Conservation (phyloP, 257 asterid genomes). For the Rehmannia glutinosa region DNA sequence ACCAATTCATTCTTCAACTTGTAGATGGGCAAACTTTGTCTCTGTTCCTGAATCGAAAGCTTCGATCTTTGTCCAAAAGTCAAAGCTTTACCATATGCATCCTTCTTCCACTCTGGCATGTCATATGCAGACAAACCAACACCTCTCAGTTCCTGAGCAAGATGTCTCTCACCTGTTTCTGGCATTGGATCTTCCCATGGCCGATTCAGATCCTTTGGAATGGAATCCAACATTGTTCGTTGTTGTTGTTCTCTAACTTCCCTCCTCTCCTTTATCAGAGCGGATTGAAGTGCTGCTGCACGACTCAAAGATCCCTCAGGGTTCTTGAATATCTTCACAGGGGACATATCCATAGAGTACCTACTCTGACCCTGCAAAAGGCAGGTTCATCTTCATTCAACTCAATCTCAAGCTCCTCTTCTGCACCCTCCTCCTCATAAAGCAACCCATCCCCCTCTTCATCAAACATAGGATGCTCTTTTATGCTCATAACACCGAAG, state of each 20-base stretch:
- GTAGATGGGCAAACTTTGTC: conserved; percentile 66
- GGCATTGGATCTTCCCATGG: conserved; percentile 97
- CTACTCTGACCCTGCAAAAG: conserved; percentile 70
- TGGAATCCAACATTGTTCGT: conserved; percentile 76
- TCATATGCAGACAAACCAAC: conserved; percentile 80
- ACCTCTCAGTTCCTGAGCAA: conserved; percentile 79
- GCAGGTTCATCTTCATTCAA: conserved; percentile 73
- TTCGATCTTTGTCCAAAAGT: conserved; percentile 79
- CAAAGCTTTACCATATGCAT: conserved; percentile 66
- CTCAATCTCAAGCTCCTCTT: conserved; percentile 75
- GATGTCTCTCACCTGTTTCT: conserved; percentile 77
- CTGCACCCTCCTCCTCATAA: conserved; percentile 78
- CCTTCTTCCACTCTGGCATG: conserved; percentile 91
- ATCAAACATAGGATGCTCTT: conserved; percentile 57
- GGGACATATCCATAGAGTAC: conserved; percentile 66
- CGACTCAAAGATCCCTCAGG: conserved; percentile 80
- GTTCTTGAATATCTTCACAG: conserved; percentile 71
- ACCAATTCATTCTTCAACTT: conserved; percentile 65
- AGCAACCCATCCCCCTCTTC: conserved; percentile 57
- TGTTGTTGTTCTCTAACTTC: conserved; percentile 79
- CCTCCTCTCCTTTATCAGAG: conserved; percentile 69
- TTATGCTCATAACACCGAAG: conserved; percentile 60
- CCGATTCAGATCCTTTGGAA: conserved; percentile 78
- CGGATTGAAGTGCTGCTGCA: conserved; percentile 82
- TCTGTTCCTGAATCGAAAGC: conserved; percentile 77